Evolutionary conservation across 371 early-diverging fungal species (phyloP), one percentile per base, ranked within the genome.

Genomic region (Mortierella sp.): DNA sequence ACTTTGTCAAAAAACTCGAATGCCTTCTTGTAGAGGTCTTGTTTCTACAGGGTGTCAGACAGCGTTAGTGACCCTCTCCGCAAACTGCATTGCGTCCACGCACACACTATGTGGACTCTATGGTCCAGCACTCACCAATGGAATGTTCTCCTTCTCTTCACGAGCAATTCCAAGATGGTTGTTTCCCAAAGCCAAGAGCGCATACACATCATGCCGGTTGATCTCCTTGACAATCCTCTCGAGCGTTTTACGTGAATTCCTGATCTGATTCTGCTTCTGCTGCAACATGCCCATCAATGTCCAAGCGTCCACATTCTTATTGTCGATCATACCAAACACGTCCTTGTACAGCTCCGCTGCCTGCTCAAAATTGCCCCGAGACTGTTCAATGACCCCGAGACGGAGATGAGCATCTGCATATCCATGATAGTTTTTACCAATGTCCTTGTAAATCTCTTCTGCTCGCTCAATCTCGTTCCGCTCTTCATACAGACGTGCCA

Each of bases 1-100:
- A 90, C 93, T 71, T 92, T 95, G 31, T 87, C 86, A 69, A 91
- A 96, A 66, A 92, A 95, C 72, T 94, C 91, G 48, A 89, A 76
- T 0, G 95, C 93, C 45, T 91, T 82, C 57, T 87, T 90, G 71
- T 90, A 89, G 30, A 87, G 71, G 39, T 84, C 85, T 52, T 80
- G 67, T 42, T 87, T 81, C 65, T 82, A 58, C 13, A 6, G 19
- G 18, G 10, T 50, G 34, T 34, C 10, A 10, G n/a, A n/a, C n/a
- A n/a, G n/a, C n/a, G n/a, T n/a, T n/a, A n/a, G n/a, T n/a, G n/a
- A n/a, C n/a, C n/a, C n/a, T n/a, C n/a, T n/a, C n/a, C n/a, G n/a
- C n/a, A n/a, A n/a, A n/a, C n/a, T n/a, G n/a, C n/a, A n/a, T n/a
- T n/a, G n/a, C n/a, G n/a, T n/a, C n/a, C n/a, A n/a, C n/a, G n/a